Evolutionary conservation across 257 asterid genomes (phyloP).

Genomic region (Solanum paucissectum): DNA sequence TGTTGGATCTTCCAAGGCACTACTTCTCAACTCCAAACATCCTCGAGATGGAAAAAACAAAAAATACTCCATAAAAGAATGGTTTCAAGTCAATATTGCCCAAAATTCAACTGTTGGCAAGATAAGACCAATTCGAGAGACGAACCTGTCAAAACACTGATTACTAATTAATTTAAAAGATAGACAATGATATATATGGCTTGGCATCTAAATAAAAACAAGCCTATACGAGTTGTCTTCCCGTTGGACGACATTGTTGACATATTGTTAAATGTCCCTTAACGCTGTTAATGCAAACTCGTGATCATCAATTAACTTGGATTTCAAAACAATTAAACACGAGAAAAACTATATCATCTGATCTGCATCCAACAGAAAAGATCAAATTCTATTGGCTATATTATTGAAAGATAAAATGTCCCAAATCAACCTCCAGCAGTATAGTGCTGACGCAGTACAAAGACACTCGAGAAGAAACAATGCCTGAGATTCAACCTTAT

Average conservation of each 20-base stretch:
- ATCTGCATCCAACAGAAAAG: background rate
- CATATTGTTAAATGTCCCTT: background rate
- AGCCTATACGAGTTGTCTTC: background rate
- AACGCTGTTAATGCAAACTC: background rate
- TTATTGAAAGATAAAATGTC: background rate
- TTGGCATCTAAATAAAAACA: background rate
- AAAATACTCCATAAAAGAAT: background rate
- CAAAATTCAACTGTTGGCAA: background rate
- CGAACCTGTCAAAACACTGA: background rate
- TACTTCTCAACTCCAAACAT: background rate
- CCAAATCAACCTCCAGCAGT: background rate
- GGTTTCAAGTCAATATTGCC: background rate
- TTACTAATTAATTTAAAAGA: background rate
- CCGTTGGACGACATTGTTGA: background rate
- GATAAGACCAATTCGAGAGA: background rate
- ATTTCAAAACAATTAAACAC: background rate
- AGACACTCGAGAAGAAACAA: background rate
- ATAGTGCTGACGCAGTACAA: conserved; percentile 1
- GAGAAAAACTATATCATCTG: background rate
- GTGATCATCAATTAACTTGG: background rate
- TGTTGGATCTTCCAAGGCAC: background rate
- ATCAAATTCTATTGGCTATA: background rate
- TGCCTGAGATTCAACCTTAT: background rate
- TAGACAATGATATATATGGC: background rate
- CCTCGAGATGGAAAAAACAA: background rate